Conservation (phyloP, 306 rosid genomes). For the Erythrophleum fordii region DNA sequence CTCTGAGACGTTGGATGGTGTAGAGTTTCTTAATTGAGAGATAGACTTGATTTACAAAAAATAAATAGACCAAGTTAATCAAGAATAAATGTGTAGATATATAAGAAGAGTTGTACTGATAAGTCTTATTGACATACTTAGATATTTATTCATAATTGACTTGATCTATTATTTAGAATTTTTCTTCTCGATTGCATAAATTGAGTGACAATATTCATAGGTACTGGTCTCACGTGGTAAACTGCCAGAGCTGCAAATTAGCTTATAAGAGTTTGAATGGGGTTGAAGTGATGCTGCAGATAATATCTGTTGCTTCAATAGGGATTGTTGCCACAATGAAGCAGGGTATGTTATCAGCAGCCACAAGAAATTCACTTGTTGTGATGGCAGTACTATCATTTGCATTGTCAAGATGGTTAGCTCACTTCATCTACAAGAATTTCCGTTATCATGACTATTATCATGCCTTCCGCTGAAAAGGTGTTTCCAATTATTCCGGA, state of each 20-base stretch:
- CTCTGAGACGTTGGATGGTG: too few species aligned
- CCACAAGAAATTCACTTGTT: constrained; percentile 56
- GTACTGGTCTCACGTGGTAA: constrained; percentile 86
- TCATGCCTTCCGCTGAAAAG: constrained; percentile 66
- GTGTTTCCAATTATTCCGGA: neutral
- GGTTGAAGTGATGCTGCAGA: constrained; percentile 66
- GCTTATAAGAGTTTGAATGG: constrained; percentile 74
- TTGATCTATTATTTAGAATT: neutral
- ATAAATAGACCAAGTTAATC: too few species aligned
- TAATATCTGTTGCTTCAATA: constrained; percentile 59
- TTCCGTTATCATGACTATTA: constrained; percentile 84
- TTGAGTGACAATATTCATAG: constrained; percentile 42
- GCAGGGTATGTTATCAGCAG: constrained; percentile 48
- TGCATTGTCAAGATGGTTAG: constrained; percentile 74
- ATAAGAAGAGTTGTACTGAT: too few species aligned
- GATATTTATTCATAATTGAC: neutral
- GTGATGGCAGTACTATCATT: constrained; percentile 64
- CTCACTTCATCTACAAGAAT: constrained; percentile 73
- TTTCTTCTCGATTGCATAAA: neutral
- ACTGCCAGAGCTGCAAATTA: constrained; percentile 79
- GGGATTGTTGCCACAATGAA: constrained; percentile 77
- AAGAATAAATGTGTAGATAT: neutral
- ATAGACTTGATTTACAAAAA: too few species aligned
- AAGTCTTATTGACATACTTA: neutral
- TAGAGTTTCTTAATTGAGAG: too few species aligned